Percentiles rank a stretch among this genome's conserved stretches.
Evolutionary conservation across 1,284 basidiomycete species (phyloP).

Genomic region (Wallemia mellicola): DNA sequence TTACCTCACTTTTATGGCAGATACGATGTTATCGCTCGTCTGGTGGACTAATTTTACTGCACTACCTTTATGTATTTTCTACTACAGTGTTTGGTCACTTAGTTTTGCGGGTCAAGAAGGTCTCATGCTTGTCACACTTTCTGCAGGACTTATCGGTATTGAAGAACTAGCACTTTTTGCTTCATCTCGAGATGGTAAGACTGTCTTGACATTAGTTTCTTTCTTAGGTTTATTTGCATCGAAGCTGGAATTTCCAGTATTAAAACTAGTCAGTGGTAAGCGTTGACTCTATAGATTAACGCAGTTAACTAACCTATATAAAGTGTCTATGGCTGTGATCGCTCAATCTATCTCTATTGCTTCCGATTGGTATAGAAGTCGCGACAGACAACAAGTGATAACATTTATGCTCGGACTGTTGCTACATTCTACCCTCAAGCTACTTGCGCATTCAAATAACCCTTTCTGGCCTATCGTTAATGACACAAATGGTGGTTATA

Average conservation of each 20-base stretch:
- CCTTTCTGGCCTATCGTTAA: constrained; percentile 12
- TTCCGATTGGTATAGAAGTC: neutral
- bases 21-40: constrained; percentile 30
- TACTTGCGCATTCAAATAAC: constrained; percentile 7
- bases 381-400: neutral
- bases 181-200: neutral
- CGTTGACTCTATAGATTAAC: neutral
- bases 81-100: constrained; percentile 33
- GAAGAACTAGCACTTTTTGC: neutral
- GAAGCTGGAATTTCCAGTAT: constrained; percentile 1
- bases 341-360: neutral
- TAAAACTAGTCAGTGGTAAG: neutral
- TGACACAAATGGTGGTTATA: constrained; percentile 10
- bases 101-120: constrained; percentile 8
- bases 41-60: constrained; percentile 70
- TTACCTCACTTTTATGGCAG: neutral
- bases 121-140: constrained; percentile 7
- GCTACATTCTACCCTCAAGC: neutral
- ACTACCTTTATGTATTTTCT: constrained; percentile 57
- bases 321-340: neutral
- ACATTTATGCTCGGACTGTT: neutral
- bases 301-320: neutral
- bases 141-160: constrained; percentile 3
- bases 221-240: constrained; percentile 30
- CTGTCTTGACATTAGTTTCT: constrained; percentile 18